Conservation (phyloP, 2,329 filamentous ascomycete species). For the Arthroderma sp. region DNA sequence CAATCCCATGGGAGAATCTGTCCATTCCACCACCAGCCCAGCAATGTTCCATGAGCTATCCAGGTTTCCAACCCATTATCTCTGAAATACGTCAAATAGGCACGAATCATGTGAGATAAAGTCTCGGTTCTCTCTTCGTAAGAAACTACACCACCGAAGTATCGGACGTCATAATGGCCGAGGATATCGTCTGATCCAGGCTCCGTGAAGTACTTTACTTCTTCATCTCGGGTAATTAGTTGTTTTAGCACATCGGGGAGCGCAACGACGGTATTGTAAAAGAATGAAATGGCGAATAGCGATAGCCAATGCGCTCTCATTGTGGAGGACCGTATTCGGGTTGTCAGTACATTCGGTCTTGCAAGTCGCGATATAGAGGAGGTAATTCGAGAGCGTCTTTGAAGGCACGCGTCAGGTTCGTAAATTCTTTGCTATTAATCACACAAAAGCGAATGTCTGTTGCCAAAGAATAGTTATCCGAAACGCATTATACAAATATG, state of each 20-base stretch:
- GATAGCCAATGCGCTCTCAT: background rate
- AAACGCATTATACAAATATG: too few species aligned
- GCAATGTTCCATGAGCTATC: constrained; percentile 71
- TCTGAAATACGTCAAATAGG: constrained; percentile 57
- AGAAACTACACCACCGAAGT: constrained; percentile 48
- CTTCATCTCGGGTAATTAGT: background rate
- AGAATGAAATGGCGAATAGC: background rate
- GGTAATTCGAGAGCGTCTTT: too few species aligned
- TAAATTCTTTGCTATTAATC: too few species aligned
- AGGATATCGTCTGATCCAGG: constrained; percentile 47
- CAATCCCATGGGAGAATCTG: constrained; percentile 71
- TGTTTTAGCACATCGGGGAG: background rate
- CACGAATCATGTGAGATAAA: constrained; percentile 56
- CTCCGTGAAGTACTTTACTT: constrained; percentile 52
- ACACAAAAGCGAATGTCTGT: too few species aligned
- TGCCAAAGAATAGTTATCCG: too few species aligned
- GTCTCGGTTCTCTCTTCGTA: constrained; percentile 55
- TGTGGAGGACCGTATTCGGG: too few species aligned
- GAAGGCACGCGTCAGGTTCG: too few species aligned
- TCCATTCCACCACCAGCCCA: constrained; percentile 83
- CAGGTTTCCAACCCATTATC: constrained; percentile 61
- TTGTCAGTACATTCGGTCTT: too few species aligned
- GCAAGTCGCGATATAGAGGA: too few species aligned
- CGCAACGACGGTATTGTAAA: background rate
- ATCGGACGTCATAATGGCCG: constrained; percentile 63